Evolutionary conservation across 768 basidiomycete genomes (phyloP), one percentile per base, ranked within the genome.

Genomic region (Russula emetica): DNA sequence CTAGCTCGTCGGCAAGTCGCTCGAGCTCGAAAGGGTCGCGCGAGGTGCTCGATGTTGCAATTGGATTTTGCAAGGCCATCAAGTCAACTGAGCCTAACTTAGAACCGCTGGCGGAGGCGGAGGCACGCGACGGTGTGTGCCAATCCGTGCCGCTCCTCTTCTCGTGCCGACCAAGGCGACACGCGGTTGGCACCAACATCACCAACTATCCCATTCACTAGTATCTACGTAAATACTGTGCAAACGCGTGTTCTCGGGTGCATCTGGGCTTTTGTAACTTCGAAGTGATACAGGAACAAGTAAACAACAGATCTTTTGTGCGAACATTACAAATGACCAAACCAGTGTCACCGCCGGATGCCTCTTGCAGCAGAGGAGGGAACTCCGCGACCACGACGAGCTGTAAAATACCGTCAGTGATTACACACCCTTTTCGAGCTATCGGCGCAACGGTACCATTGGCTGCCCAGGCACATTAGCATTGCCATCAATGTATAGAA

Each of bases 381-480:
- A 28, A 90, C 86, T 66, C 91, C 91, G 70, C 91, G 89, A 72
- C 92, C 92, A 72, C 91, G 91, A 69, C 91, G 91, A 73, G 91
- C 91, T 93, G 69, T 36, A 63, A 69, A 60, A 66, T 44, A 40
- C 26, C 71, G 66, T 65, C 47, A 71, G 66, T 38, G 62, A 61
- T 51, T 18, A 62, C 45, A 52, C 50, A 8, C 40, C 20, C 9
- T 30, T 22, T 5, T 38, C 51, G 40, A 26, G 54, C 13, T 14
- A 52, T 32, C 24, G 47, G 5, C 56, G 40, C 49, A 58, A 49
- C 59, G 32, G 61, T 10, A 91, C 91, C 91, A 67, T 94, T 94
- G 62, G 91, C 91, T 93, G 72, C 28, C 69, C 60, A 67, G 58
- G 67, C 66, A 63, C 58, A 69, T 69, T 36, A 69, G 66, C 64